Conservation (phyloP, 1,284 basidiomycete genomes). For the Tilletiopsis washingtonensis region DNA sequence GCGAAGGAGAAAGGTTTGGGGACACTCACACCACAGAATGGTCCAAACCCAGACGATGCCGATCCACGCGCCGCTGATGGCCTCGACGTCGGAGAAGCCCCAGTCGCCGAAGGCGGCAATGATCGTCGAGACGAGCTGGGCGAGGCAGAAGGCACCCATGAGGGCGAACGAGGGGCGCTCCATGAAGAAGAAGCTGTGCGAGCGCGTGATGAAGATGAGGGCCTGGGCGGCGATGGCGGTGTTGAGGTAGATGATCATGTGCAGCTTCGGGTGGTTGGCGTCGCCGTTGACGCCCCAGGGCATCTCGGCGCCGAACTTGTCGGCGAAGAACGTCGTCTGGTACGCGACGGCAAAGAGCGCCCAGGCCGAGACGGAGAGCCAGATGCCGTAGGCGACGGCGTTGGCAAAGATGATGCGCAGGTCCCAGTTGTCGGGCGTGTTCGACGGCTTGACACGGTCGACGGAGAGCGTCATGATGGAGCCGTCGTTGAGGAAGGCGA, state of each 20-base stretch:
- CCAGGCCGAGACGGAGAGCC: slow-evolving; percentile 79
- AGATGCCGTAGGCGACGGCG: slow-evolving; percentile 88
- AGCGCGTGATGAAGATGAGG: slow-evolving; percentile 91
- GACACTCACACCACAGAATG: slow-evolving; percentile 91
- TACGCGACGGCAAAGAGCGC: slow-evolving; percentile 64
- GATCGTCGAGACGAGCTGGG: slow-evolving; percentile 88
- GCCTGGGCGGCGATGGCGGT: slow-evolving; percentile 98
- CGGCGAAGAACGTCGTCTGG: slow-evolving; percentile 80
- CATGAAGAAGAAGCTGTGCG: slow-evolving; percentile 96
- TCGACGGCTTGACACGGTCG: slow-evolving; percentile 88
- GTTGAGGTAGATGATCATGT: slow-evolving; percentile 72
- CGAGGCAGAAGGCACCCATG: slow-evolving; percentile 79
- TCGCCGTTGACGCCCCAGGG: slow-evolving; percentile 48
- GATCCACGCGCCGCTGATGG: slow-evolving; percentile 64
- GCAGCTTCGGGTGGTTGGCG: slow-evolving; percentile 50
- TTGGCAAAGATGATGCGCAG: slow-evolving; percentile 90
- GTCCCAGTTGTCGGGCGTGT: slow-evolving; percentile 83
- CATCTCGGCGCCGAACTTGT: slow-evolving; percentile 70
- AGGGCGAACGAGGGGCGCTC: slow-evolving; percentile 87
- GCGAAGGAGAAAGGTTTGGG: too few relatives aligned
- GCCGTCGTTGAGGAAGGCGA: slow-evolving; percentile 92
- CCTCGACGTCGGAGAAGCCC: slow-evolving; percentile 31
- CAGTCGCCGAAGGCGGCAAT: slow-evolving; percentile 77
- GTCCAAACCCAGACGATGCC: slow-evolving; percentile 77
- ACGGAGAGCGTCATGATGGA: slow-evolving; percentile 96